These are phyloP conservation scores for Exobasidium rhododendri DNA, from an alignment of 1,284 basidiomycete species.

Conservation along the genomic window DNA sequence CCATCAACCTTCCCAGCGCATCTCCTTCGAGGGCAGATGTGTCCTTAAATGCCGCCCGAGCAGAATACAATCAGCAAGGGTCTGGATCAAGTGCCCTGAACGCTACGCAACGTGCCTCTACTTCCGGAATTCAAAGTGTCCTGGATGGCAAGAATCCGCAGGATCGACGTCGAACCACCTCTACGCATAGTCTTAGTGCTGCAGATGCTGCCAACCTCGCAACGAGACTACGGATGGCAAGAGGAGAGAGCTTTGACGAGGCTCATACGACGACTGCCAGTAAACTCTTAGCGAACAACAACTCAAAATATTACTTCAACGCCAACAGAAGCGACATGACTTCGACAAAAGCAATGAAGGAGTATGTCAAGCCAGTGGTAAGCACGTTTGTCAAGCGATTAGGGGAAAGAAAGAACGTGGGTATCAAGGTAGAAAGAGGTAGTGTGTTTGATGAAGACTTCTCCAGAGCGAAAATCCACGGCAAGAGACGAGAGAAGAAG, in stretches of 20 bases:
- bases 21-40: conserved; percentile 21
- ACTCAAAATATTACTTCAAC: conserved; percentile 3
- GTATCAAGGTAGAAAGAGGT: conserved; percentile 27
- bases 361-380: conserved; percentile 41
- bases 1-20: conserved; percentile 17
- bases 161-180: conserved; percentile 25
- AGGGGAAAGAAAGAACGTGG: conserved; percentile 18
- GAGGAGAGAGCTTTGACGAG: conserved; percentile 35
- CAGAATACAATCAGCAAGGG: background rate
- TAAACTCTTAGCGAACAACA: conserved; percentile 8
- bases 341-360: conserved; percentile 8
- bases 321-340: background rate
- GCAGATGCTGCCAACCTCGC: conserved; percentile 44
- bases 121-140: background rate
- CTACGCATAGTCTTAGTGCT: conserved; percentile 38
- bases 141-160: background rate
- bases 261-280: conserved; percentile 12
- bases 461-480: conserved; percentile 20
- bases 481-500: conserved; percentile 23
- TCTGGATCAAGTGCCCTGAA: background rate
- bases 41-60: background rate
- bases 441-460: conserved; percentile 32
- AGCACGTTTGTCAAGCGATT: conserved; percentile 38
- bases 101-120: conserved; percentile 11
- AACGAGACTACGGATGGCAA: conserved; percentile 37